phyloP scores from a whole-genome alignment of 805 yeast genomes.

The Zygosaccharomyces gambellarensis region DNA sequence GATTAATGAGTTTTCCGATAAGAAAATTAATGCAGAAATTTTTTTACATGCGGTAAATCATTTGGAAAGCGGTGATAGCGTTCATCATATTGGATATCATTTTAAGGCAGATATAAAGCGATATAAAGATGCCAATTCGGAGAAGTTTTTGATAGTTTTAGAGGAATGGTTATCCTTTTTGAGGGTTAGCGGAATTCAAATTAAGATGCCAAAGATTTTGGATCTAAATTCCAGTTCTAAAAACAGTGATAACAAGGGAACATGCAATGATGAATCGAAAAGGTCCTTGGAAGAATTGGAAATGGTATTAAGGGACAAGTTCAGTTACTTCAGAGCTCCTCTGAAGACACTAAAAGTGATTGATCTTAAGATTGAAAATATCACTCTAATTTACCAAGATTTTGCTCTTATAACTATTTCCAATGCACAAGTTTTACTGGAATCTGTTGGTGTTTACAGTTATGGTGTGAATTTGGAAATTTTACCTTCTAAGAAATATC shows the following conservation, averaged over 20 bases:
- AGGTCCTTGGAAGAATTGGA: constrained; percentile 4
- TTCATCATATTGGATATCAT: constrained; percentile 21
- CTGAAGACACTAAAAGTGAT: constrained; percentile 20
- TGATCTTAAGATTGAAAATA: constrained; percentile 32
- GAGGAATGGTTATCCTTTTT: constrained; percentile 21
- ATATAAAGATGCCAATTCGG: background rate
- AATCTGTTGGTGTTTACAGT: constrained; percentile 20
- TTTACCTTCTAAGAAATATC: constrained; percentile 18
- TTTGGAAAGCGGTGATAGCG: constrained; percentile 11
- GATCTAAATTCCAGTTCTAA: background rate
- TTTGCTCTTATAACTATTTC: constrained; percentile 22
- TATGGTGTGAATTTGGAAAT: constrained; percentile 21
- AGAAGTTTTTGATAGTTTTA: constrained; percentile 8
- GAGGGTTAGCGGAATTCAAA: constrained; percentile 19
- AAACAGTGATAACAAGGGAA: background rate
- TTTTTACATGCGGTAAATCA: constrained; percentile 20
- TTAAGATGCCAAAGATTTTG: constrained; percentile 10
- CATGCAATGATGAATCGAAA: background rate
- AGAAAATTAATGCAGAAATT: constrained; percentile 16
- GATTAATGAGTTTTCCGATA: constrained; percentile 13
- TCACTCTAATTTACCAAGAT: constrained; percentile 17
- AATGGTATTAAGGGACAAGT: background rate
- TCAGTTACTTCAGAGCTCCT: constrained; percentile 5
- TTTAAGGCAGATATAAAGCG: constrained; percentile 11
- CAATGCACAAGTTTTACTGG: constrained; percentile 25